Conservation (phyloP, 176 grass and related monocot genomes). For the Chrysopogon serrulatus region DNA sequence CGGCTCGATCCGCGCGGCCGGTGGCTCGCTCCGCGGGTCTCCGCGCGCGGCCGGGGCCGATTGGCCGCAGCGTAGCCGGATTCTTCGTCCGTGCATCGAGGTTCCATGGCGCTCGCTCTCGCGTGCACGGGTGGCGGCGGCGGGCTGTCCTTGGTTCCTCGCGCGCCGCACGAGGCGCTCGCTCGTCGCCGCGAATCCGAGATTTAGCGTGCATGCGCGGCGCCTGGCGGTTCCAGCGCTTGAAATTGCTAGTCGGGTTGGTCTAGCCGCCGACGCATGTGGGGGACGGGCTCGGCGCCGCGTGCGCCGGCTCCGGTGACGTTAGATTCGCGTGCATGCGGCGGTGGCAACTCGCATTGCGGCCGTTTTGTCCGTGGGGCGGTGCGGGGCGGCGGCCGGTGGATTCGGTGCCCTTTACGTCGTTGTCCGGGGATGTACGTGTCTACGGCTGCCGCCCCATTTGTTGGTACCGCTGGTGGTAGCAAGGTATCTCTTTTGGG, state of each 20-base stretch:
- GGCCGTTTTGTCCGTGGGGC: background rate
- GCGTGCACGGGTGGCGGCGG: background rate
- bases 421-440: constrained; percentile 33
- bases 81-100: background rate
- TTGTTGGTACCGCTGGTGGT: background rate
- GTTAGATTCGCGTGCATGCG: constrained; percentile 36
- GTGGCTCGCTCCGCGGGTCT: background rate
- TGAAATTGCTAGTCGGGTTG: background rate
- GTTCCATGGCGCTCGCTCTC: background rate
- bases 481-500: background rate
- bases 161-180: background rate
- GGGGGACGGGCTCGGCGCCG: background rate
- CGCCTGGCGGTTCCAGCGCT: background rate
- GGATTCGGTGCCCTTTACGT: constrained; percentile 25
- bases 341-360: constrained; percentile 27
- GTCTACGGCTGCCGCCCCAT: constrained; percentile 1
- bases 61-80: background rate
- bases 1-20: constrained; percentile 26
- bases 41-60: background rate
- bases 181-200: background rate
- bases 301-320: background rate
- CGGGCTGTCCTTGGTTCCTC: background rate
- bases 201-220: constrained; percentile 26
- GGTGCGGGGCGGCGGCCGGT: background rate
- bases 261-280: background rate